Evolutionary conservation across 805 yeast species (phyloP), one percentile per base, ranked within the genome.

Genomic region (Teunomyces pallodes): DNA sequence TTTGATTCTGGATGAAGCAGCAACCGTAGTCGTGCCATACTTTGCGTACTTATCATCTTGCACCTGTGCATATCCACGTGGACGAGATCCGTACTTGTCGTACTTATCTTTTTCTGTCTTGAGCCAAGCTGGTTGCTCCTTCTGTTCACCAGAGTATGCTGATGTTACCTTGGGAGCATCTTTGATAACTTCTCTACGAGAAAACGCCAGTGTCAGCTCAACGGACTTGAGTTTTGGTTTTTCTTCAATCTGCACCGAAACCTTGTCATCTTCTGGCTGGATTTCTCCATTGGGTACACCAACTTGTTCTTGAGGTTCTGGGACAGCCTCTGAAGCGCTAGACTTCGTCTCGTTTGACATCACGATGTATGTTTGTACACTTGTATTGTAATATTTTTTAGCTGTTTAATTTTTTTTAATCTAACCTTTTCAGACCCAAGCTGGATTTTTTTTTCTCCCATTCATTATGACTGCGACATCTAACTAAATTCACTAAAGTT

Each of bases 101-200:
- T 73, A 73, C 52, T 71, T 73, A 41, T 60, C 57, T 38, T 57
- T 61, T 14, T 54, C 54, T 9, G 61, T 57, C 48, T 64, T 67
- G 62, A 71, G 58, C 77, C 77, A 73, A 2, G 72, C 74, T 2
- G 77, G 77, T 3, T 58, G 51, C 3, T 61, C 62, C 42, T 55
- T 56, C 10, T 52, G 51, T 29, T 58, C 58, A 9, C 56, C 65
- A 8, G 57, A 50, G 52, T 67, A 70, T 3, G 62, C 32, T 1
- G 48, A 16, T 5, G 17, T 10, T 9, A 35, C 28, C 5, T 29
- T 41, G 6, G 49, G 47, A 8, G 4, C 40, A 27, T 43, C 47
- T 2, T 36, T 39, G 4, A 44, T 17, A 2, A 42, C 49, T n/a
- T 54, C 59, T 48, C 64, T 45, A 28, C 64, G 49, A 3, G 67